Conservation (phyloP, 2,329 filamentous ascomycete species). For the Stenocarpella maydis region DNA sequence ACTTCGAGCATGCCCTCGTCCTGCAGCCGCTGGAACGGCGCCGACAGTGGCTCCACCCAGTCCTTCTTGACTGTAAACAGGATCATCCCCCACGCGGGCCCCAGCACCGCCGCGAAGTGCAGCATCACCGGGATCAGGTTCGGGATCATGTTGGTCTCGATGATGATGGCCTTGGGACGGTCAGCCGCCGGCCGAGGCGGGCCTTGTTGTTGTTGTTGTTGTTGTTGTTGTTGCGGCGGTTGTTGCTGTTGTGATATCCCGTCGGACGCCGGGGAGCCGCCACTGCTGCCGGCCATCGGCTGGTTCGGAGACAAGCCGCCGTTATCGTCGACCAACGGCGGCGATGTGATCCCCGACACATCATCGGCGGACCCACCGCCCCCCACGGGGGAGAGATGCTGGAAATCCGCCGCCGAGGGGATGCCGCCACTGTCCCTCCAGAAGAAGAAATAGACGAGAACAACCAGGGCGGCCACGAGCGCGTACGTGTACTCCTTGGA, state of each 20-base stretch:
- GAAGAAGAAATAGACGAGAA: slow-evolving; percentile 23
- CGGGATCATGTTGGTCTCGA: slow-evolving; percentile 36
- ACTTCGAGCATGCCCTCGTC: slow-evolving; percentile 45
- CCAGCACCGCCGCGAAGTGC: slow-evolving; percentile 44
- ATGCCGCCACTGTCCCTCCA: neutral
- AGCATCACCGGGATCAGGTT: slow-evolving; percentile 42
- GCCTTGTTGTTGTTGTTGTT: neutral
- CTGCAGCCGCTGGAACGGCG: slow-evolving; percentile 45
- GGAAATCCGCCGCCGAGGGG: slow-evolving; percentile 13
- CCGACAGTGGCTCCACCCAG: slow-evolving; percentile 40
- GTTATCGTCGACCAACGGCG: neutral
- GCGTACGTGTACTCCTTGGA: slow-evolving; percentile 32
- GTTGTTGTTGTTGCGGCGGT: neutral
- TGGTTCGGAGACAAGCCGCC: neutral
- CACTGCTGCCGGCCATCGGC: neutral
- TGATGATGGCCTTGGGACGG: slow-evolving; percentile 32
- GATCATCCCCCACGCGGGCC: slow-evolving; percentile 51
- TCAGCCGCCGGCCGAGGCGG: neutral
- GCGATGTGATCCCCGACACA: neutral
- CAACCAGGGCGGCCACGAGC: slow-evolving; percentile 17
- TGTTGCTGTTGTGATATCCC: neutral
- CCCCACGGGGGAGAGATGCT: neutral
- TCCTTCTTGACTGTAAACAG: slow-evolving; percentile 47
- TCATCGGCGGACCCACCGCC: neutral
- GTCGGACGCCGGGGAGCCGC: neutral